Evolutionary conservation across 768 basidiomycete genomes (phyloP).

Genomic region (Mycena chlorophos): DNA sequence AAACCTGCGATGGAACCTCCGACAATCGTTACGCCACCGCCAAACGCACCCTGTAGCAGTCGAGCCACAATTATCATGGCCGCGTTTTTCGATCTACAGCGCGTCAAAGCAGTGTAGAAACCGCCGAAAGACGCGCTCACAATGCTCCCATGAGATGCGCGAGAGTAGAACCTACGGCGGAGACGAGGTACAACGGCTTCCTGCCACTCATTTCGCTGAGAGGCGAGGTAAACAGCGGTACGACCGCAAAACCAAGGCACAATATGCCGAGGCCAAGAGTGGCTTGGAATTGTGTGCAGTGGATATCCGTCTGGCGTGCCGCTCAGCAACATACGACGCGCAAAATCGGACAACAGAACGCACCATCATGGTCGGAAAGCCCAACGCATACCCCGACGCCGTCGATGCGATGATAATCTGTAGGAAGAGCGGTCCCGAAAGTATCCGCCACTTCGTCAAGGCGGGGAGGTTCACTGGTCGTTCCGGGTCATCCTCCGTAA

Average conservation of each 20-base stretch:
- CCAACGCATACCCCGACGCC: not conserved
- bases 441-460: not conserved
- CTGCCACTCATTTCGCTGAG: slow-evolving; percentile 53
- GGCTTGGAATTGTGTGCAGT: slow-evolving; percentile 29
- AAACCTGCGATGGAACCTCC: slow-evolving; percentile 53
- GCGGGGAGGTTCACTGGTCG: not conserved
- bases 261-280: slow-evolving; percentile 36
- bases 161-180: slow-evolving; percentile 37
- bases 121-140: not conserved
- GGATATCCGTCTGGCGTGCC: not conserved
- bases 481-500: not conserved
- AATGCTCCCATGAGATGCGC: slow-evolving; percentile 38
- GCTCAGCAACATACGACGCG: not conserved
- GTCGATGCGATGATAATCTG: not conserved
- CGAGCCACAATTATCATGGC: not conserved
- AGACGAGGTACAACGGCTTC: slow-evolving; percentile 42
- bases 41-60: not conserved
- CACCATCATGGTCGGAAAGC: slow-evolving; percentile 1
- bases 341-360: no score
- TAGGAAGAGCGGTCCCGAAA: not conserved
- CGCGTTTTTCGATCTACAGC: not conserved
- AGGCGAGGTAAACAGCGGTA: slow-evolving; percentile 50
- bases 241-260: slow-evolving; percentile 45
- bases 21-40: slow-evolving; percentile 53
- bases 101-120: not conserved